These are phyloP conservation scores for Chytriomyces sp. DNA, from an alignment of 192 early-diverging fungal genomes.

Conservation along the genomic window DNA sequence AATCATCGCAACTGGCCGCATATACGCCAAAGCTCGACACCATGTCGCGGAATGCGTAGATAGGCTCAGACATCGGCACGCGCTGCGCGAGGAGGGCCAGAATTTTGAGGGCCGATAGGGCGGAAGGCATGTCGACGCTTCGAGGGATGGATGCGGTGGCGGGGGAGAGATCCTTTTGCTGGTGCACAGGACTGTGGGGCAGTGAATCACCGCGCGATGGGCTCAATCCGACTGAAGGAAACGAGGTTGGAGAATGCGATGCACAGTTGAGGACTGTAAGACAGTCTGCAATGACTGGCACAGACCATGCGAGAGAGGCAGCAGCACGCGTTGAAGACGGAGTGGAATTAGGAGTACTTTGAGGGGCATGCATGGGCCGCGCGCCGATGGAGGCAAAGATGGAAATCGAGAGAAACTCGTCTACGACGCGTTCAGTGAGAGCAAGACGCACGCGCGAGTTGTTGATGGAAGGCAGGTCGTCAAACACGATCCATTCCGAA, in stretches of 20 bases:
- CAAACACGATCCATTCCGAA: conserved; percentile 11
- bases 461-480: background rate
- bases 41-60: background rate
- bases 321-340: too few species aligned
- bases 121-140: background rate
- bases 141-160: background rate
- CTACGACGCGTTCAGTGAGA: background rate
- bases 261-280: background rate
- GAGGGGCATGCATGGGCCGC: background rate
- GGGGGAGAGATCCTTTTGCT: background rate
- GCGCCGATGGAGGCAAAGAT: background rate
- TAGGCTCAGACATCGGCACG: background rate
- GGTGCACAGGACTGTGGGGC: too few species aligned
- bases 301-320: too few species aligned
- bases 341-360: too few species aligned
- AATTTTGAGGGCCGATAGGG: background rate
- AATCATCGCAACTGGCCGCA: background rate
- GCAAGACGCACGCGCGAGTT: background rate
- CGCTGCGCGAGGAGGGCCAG: background rate
- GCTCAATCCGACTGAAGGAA: background rate
- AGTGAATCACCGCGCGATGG: too few species aligned
- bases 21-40: background rate
- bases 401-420: background rate
- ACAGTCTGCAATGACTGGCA: background rate
- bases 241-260: background rate